Evolutionary conservation across 148 eudicot genomes (phyloP), one percentile per base, ranked within the genome.

Genomic region (Gaultheria prostrata): DNA sequence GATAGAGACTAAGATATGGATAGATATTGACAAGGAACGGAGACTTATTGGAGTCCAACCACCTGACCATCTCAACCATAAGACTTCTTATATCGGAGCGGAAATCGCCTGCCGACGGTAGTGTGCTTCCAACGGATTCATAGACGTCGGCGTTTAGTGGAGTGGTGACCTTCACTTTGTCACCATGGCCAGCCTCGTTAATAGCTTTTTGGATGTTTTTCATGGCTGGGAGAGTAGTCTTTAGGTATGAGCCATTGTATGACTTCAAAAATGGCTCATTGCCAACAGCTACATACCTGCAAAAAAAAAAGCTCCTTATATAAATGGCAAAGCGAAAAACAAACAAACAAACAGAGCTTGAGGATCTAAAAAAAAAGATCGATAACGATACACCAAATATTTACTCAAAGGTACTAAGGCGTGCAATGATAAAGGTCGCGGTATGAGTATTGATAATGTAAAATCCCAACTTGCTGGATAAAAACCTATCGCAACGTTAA

Each of bases 111-210:
- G 89, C 94, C 0, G 99, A 97, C 11, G 99, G 99, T 11, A 91
- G 78, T 13, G 83, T 85, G 10, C 56, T 67, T 67, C 72, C 86
- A 17, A 78, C 89, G 0, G 94, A 80, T 72, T 91, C 86, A 61
- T 95, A 97, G 26, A 97, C 98, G 59, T 95, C 99, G 0, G 98
- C 98, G 43, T 97, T 95, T 4, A 87, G 91, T 18, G 99, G 99
- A 50, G 89, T 86, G 30, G 96, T 89, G 32, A 87, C 93, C 80
- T 97, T 97, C 85, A 97, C 86, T 65, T 77, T 83, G 74, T 90
- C 80, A 3, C 84, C 89, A 49, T 84, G 83, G 5, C 95, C 97
- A 46, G 88, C 91, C 21, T 88, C 93, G 61, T 92, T 82, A 8
- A 97, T 88, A 5, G 99, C 99, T 57, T 87, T 89, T 39, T 93